These are phyloP conservation scores for Serendipita sp. DNA, from an alignment of 768 basidiomycete species.

Conservation along the genomic window DNA sequence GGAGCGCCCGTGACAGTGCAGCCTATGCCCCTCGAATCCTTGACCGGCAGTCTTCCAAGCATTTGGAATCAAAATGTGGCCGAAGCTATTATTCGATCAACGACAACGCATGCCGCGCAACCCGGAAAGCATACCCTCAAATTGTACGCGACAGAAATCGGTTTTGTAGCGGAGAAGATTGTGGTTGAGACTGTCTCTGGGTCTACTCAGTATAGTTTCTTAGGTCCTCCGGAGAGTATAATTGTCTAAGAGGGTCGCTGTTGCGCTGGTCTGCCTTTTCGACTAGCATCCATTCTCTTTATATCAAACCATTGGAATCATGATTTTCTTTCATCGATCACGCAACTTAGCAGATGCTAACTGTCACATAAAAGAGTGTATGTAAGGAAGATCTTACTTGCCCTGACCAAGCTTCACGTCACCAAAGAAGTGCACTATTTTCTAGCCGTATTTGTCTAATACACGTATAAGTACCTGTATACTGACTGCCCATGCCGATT, in stretches of 20 bases:
- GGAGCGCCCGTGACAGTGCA: constrained; percentile 16
- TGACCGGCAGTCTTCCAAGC: constrained; percentile 29
- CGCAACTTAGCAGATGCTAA: too few species aligned
- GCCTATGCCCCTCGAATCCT: constrained; percentile 20
- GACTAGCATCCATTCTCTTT: too few species aligned
- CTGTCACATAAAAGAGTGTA: too few species aligned
- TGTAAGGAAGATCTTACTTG: too few species aligned
- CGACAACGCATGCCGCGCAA: constrained; percentile 21
- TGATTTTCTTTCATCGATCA: too few species aligned
- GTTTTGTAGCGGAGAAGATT: constrained; percentile 44
- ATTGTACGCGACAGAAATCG: constrained; percentile 36
- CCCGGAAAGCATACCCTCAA: constrained; percentile 48
- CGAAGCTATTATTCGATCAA: constrained; percentile 30
- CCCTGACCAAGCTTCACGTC: too few species aligned
- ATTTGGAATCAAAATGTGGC: constrained; percentile 43
- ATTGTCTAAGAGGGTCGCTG: constrained; percentile 8
- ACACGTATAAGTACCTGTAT: too few species aligned
- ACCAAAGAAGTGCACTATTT: too few species aligned
- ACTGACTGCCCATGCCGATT: too few species aligned
- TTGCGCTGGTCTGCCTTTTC: too few species aligned
- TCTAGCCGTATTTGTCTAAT: too few species aligned
- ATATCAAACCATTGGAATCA: too few species aligned
- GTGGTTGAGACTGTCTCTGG: constrained; percentile 44
- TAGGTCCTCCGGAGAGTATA: constrained; percentile 46
- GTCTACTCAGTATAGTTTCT: constrained; percentile 36